Evolutionary conservation across 768 basidiomycete species (phyloP).

Genomic region (Leccinum barrowsii): DNA sequence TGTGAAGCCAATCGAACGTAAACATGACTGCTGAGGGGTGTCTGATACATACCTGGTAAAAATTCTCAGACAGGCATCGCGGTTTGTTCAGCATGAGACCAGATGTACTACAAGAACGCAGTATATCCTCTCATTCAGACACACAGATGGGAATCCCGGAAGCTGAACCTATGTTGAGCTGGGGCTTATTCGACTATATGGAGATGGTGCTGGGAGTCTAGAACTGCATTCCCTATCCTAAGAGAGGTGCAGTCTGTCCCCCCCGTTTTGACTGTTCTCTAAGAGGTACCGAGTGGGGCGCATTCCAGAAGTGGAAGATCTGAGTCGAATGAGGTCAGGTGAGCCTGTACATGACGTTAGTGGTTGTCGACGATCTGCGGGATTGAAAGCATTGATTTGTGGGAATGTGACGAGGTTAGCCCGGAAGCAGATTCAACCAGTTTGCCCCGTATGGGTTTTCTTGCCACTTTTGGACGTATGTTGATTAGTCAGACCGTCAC

Average conservation of each 20-base stretch:
- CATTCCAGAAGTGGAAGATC: not conserved
- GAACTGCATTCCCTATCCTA: not conserved
- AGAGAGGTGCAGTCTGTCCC: not conserved
- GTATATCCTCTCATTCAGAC: not conserved
- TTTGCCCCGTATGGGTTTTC: too few species aligned
- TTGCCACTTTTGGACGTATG: too few species aligned
- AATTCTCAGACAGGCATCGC: not conserved
- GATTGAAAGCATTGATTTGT: too few species aligned
- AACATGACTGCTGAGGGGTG: not conserved
- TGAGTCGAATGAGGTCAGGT: not conserved
- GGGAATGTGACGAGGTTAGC: too few species aligned
- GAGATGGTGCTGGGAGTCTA: not conserved
- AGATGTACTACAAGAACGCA: not conserved
- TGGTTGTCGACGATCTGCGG: too few species aligned
- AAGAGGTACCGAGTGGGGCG: not conserved
- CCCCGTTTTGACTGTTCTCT: not conserved
- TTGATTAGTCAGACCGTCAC: too few species aligned
- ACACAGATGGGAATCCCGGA: not conserved
- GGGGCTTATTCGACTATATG: not conserved
- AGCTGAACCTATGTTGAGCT: not conserved
- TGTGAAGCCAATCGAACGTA: not conserved
- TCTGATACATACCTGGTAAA: not conserved
- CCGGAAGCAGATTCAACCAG: too few species aligned
- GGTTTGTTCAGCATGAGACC: conserved; percentile 1
- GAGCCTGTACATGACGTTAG: not conserved